phyloP scores from a whole-genome alignment of 345 rosid genomes.

The Jatropha curcas region DNA sequence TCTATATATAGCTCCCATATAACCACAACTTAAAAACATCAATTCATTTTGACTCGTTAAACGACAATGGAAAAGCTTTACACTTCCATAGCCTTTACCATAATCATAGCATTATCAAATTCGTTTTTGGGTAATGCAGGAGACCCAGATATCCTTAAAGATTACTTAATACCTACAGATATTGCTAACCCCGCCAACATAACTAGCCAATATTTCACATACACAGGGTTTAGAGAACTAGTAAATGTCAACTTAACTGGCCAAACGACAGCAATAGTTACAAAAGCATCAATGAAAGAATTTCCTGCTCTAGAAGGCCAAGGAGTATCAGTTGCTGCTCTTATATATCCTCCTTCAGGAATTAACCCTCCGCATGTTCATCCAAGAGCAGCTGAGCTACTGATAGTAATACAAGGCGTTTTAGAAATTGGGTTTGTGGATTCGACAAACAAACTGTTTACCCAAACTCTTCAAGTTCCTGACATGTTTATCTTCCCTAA shows the following conservation, averaged over 20 bases:
- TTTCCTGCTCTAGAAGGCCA: slow-evolving; percentile 26
- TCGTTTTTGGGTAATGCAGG: slow-evolving; percentile 9
- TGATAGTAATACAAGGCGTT: slow-evolving; percentile 12
- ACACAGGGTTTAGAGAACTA: slow-evolving; percentile 22
- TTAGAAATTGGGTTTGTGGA: slow-evolving; percentile 22
- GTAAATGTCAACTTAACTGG: slow-evolving; percentile 8
- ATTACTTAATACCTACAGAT: slow-evolving; percentile 16
- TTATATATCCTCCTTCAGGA: slow-evolving; percentile 19
- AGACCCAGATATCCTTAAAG: slow-evolving; percentile 27
- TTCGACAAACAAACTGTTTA: slow-evolving; percentile 20
- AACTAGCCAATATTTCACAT: slow-evolving; percentile 18
- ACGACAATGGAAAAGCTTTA: slow-evolving; percentile 15
- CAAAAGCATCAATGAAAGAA: slow-evolving; percentile 16
- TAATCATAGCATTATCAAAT: background rate
- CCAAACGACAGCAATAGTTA: background rate
- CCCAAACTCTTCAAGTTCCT: slow-evolving; percentile 24
- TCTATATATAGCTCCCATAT: background rate
- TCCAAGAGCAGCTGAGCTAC: slow-evolving; percentile 22
- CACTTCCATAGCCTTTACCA: background rate
- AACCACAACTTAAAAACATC: background rate
- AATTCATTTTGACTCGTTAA: background rate
- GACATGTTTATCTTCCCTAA: slow-evolving; percentile 35
- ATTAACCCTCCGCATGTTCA: slow-evolving; percentile 28
- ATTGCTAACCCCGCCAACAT: slow-evolving; percentile 4
- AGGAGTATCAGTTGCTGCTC: slow-evolving; percentile 15